Percentiles rank a stretch among this genome's conserved stretches.
These are phyloP conservation scores for Tolypocladium ophioglossoides DNA, from an alignment of 2,329 filamentous ascomycete species.

Conservation along the genomic window DNA sequence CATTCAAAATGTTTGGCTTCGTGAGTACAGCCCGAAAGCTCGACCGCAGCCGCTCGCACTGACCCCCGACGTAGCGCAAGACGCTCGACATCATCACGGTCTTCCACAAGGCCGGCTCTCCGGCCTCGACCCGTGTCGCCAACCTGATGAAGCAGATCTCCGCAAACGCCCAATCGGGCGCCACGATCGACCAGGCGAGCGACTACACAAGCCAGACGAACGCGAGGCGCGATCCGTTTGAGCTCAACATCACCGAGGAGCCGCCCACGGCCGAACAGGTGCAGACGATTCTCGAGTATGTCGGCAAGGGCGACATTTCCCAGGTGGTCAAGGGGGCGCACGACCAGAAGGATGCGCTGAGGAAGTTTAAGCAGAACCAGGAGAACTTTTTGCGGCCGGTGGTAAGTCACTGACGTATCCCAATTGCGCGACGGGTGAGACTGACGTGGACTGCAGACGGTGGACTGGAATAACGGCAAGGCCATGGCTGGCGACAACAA, in stretches of 20 bases:
- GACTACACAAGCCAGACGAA: constrained; percentile 50
- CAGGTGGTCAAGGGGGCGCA: constrained; percentile 63
- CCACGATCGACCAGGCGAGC: constrained; percentile 66
- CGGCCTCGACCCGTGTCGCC: constrained; percentile 62
- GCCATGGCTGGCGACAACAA: constrained; percentile 69
- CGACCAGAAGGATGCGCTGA: constrained; percentile 67
- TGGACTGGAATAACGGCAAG: constrained; percentile 90
- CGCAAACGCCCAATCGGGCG: constrained; percentile 53
- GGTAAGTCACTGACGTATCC: constrained; percentile 39
- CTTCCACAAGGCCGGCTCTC: constrained; percentile 75
- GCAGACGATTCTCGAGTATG: constrained; percentile 73
- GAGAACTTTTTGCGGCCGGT: constrained; percentile 65
- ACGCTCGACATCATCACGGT: constrained; percentile 86
- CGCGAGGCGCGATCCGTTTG: constrained; percentile 56
- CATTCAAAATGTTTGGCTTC: constrained; percentile 12
- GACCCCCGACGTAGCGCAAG: constrained; percentile 47
- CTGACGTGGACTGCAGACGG: constrained; percentile 32
- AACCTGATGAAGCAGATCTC: constrained; percentile 73
- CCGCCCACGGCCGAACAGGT: constrained; percentile 75
- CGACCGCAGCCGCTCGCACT: constrained; percentile 4
- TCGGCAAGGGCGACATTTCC: constrained; percentile 51
- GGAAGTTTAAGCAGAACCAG: constrained; percentile 60
- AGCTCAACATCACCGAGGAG: constrained; percentile 74
- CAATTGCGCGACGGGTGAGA: neutral
- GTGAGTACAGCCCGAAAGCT: constrained; percentile 4